Percentiles rank a stretch among this genome's conserved stretches.
phyloP scores from a whole-genome alignment of 257 asterid genomes.

The Cordia subcordata region DNA sequence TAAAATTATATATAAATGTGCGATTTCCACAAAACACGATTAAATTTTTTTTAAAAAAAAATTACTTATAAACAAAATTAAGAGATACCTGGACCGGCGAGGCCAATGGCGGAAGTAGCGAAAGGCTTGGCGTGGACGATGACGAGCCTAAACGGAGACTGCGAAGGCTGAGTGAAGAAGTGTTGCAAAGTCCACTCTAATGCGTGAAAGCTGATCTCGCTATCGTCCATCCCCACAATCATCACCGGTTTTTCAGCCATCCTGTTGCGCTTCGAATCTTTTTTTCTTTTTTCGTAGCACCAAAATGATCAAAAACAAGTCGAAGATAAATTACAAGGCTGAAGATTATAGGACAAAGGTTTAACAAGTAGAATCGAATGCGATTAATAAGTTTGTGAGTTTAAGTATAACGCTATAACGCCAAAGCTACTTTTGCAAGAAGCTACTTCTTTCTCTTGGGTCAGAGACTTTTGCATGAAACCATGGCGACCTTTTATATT shows the following conservation, averaged over 20 bases:
- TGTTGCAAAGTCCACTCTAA: slow-evolving; percentile 75
- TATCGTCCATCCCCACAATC: slow-evolving; percentile 80
- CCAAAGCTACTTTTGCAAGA: no score
- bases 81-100: slow-evolving; percentile 65
- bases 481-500: neutral
- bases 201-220: slow-evolving; percentile 76
- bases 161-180: slow-evolving; percentile 42
- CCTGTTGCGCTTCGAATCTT: neutral
- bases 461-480: neutral
- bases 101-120: slow-evolving; percentile 45
- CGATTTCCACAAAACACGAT: no score
- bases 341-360: neutral
- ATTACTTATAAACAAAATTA: slow-evolving; percentile 1
- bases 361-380: neutral
- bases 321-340: neutral
- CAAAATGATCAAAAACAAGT: neutral
- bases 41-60: no score
- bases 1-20: no score
- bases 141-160: slow-evolving; percentile 48
- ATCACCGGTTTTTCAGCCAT: slow-evolving; percentile 59
- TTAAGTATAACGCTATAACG: no score
- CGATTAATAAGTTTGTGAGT: neutral
- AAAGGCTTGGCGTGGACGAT: slow-evolving; percentile 69
- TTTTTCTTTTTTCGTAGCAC: neutral
- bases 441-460: no score